phyloP scores from a whole-genome alignment of 2,329 filamentous ascomycete genomes.

The Harringtonia lauricola region DNA sequence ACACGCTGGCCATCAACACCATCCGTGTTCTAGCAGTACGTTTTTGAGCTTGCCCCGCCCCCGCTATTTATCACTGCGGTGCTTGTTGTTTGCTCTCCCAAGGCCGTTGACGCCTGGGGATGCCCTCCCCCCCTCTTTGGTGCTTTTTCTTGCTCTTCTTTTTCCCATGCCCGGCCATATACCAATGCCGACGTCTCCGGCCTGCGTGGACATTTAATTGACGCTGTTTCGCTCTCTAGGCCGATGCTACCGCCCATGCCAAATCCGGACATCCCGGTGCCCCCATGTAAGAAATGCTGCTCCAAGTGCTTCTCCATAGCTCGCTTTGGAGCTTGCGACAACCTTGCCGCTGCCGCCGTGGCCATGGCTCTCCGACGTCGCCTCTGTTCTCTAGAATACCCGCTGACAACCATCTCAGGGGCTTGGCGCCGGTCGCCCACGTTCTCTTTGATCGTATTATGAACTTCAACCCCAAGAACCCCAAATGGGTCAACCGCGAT shows the following conservation, averaged over 20 bases:
- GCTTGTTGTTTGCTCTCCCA: not conserved
- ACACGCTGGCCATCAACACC: slow-evolving; percentile 93
- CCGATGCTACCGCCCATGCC: slow-evolving; percentile 91
- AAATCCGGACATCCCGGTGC: slow-evolving; percentile 99
- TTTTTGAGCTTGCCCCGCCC: slow-evolving; percentile 21
- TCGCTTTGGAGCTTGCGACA: not conserved
- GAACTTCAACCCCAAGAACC: slow-evolving; percentile 99
- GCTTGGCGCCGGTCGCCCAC: slow-evolving; percentile 89
- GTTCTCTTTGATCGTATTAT: slow-evolving; percentile 98
- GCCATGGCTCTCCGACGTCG: not conserved
- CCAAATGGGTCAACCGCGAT: slow-evolving; percentile 92
- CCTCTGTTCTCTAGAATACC: too few relatives aligned
- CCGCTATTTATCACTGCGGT: slow-evolving; percentile 7
- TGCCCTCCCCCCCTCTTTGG: too few relatives aligned
- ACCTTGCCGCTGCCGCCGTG: not conserved
- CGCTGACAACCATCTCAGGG: slow-evolving; percentile 33
- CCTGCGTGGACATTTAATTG: not conserved
- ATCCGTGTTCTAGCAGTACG: slow-evolving; percentile 93
- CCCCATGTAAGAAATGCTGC: slow-evolving; percentile 86
- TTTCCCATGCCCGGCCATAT: not conserved
- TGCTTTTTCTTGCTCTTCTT: slow-evolving; percentile 4
- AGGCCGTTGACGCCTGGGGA: too few relatives aligned
- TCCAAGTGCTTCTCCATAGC: not conserved
- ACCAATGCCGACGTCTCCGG: too few relatives aligned
- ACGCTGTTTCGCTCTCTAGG: slow-evolving; percentile 38